Evolutionary conservation across 2,329 filamentous ascomycete genomes (phyloP).

Genomic region (Aspergillus uvarum): DNA sequence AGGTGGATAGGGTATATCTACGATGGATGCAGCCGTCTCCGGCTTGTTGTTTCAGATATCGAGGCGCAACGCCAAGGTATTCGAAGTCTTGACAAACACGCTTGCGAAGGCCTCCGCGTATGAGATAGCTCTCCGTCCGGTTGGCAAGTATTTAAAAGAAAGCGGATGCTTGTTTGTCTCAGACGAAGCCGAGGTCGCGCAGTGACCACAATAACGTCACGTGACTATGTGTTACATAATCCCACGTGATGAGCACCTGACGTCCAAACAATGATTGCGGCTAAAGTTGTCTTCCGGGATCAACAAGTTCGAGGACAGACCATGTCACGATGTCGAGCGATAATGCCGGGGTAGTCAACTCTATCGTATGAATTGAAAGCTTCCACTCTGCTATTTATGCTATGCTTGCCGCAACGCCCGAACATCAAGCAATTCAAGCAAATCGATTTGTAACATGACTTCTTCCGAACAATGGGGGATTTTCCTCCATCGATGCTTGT

Average conservation of each 20-base stretch:
- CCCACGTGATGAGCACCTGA: slow-evolving; percentile 6
- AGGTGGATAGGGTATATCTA: too few species aligned
- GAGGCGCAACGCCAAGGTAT: background rate
- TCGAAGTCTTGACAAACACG: too few species aligned
- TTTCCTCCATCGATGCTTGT: slow-evolving; percentile 39
- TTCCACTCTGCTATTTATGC: background rate
- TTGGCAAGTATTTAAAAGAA: too few species aligned
- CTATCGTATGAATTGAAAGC: slow-evolving; percentile 8
- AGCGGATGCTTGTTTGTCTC: too few species aligned
- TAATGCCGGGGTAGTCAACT: slow-evolving; percentile 5
- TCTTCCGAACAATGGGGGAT: slow-evolving; percentile 38
- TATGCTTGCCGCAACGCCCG: slow-evolving; percentile 6
- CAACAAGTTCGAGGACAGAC: slow-evolving; percentile 1
- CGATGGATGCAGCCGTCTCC: too few species aligned
- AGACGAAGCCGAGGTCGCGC: background rate
- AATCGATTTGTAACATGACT: slow-evolving; percentile 23
- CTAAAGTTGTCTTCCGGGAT: slow-evolving; percentile 4
- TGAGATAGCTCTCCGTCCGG: too few species aligned
- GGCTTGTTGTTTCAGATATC: background rate
- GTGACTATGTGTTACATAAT: slow-evolving; percentile 3
- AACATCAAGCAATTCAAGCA: background rate
- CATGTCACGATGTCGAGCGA: slow-evolving; percentile 15
- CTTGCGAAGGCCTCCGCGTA: too few species aligned
- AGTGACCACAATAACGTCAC: slow-evolving; percentile 2
- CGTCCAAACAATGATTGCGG: slow-evolving; percentile 12